These are phyloP conservation scores for Yamadazyma laniorum DNA, from an alignment of 805 yeast genomes.

Conservation along the genomic window DNA sequence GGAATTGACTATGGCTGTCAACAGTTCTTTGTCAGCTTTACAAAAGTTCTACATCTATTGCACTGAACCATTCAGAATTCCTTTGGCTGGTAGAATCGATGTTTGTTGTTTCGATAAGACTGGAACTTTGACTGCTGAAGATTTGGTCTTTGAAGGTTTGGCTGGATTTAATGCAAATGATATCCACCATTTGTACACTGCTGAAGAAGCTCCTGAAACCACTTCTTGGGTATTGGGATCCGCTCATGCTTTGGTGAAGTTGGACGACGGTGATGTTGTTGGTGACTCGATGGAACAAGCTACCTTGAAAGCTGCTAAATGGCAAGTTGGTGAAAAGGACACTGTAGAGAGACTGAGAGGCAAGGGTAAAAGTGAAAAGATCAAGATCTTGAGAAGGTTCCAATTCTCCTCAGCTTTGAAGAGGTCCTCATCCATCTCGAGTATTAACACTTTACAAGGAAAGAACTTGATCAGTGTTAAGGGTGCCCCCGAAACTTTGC, in stretches of 20 bases:
- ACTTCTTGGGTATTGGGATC: conserved; percentile 81
- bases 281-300: conserved; percentile 99
- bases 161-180: conserved; percentile 69
- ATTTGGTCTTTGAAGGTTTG: conserved; percentile 91
- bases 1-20: conserved; percentile 98
- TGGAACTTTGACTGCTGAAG: conserved; percentile 97
- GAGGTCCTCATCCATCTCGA: conserved; percentile 86
- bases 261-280: conserved; percentile 95
- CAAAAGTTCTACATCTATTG: conserved; percentile 88
- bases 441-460: conserved; percentile 44
- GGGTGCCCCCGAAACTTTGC: conserved; percentile 98
- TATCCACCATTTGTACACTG: conserved; percentile 52
- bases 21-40: conserved; percentile 82
- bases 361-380: conserved; percentile 41
- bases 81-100: conserved; percentile 95
- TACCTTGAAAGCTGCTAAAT: conserved; percentile 80
- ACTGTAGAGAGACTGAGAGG: conserved; percentile 48
- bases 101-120: conserved; percentile 99
- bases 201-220: conserved; percentile 63
- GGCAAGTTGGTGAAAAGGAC: conserved; percentile 81
- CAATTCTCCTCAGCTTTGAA: conserved; percentile 95
- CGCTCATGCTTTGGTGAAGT: conserved; percentile 91
- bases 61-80: conserved; percentile 98
- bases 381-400: conserved; percentile 85
- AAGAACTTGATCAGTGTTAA: conserved; percentile 78